Conservation (phyloP, 2,329 filamentous ascomycete species). For the Fusarium fracticaudum region DNA sequence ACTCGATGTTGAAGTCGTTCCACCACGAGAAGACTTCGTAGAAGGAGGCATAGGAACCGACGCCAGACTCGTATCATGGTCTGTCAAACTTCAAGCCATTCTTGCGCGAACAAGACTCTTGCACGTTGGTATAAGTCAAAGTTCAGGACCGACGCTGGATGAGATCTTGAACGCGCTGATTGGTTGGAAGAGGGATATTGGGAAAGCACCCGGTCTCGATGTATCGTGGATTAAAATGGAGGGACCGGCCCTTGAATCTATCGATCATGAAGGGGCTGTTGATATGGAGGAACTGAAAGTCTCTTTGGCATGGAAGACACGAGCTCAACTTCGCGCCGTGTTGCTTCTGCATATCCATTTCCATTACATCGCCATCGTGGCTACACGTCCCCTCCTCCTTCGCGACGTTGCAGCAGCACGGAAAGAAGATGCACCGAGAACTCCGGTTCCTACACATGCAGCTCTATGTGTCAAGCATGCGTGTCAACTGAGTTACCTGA, state of each 20-base stretch:
- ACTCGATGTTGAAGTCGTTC: slow-evolving; percentile 47
- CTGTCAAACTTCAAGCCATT: slow-evolving; percentile 46
- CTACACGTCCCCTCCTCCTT: slow-evolving; percentile 45
- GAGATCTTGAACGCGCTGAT: slow-evolving; percentile 16
- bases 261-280: slow-evolving; percentile 28
- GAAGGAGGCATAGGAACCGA: slow-evolving; percentile 42
- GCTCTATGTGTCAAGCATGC: slow-evolving; percentile 42
- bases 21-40: slow-evolving; percentile 43
- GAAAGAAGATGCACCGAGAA: neutral
- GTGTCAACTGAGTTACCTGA: slow-evolving; percentile 44
- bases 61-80: slow-evolving; percentile 44
- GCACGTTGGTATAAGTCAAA: slow-evolving; percentile 8
- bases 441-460: slow-evolving; percentile 2
- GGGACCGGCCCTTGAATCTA: neutral
- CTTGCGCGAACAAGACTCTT: slow-evolving; percentile 41
- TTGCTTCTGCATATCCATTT: slow-evolving; percentile 47
- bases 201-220: slow-evolving; percentile 23
- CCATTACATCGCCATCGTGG: slow-evolving; percentile 46
- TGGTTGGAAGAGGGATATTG: slow-evolving; percentile 22
- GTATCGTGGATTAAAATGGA: slow-evolving; percentile 22
- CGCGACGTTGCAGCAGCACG: slow-evolving; percentile 29
- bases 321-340: slow-evolving; percentile 42
- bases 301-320: slow-evolving; percentile 41
- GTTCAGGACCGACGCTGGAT: slow-evolving; percentile 17
- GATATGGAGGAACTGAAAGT: slow-evolving; percentile 43